phyloP scores from a whole-genome alignment of 371 early-diverging fungal genomes.

The Nematocida major region DNA sequence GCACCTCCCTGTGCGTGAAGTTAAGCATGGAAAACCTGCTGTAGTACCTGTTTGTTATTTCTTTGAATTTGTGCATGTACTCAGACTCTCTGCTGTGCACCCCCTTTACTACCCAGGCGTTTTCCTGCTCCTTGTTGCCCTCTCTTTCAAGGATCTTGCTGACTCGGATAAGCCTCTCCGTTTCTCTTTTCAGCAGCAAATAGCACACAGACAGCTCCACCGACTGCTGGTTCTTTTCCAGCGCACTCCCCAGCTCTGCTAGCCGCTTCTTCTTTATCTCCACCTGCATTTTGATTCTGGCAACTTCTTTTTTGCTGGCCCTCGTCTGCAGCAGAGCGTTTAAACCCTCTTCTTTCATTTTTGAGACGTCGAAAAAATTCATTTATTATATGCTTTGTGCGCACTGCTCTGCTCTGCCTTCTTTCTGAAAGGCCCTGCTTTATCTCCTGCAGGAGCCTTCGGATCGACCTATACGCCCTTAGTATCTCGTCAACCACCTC shows the following conservation, averaged over 20 bases:
- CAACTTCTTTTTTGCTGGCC: constrained; percentile 1
- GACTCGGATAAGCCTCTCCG: constrained; percentile 24
- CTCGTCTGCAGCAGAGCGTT: constrained; percentile 6
- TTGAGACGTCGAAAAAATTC: constrained; percentile 26
- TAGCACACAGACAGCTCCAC: constrained; percentile 23
- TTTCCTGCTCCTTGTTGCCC: not conserved
- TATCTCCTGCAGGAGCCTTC: not conserved
- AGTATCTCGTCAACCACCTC: constrained; percentile 16
- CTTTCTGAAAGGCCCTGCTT: not conserved
- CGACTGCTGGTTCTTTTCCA: constrained; percentile 5
- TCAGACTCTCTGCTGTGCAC: not conserved
- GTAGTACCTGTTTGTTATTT: constrained; percentile 25
- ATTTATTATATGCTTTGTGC: constrained; percentile 13
- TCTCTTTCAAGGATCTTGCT: constrained; percentile 8
- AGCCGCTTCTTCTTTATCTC: constrained; percentile 6
- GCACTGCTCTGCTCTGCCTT: not conserved
- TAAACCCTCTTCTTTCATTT: constrained; percentile 33
- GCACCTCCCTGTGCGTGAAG: constrained; percentile 21
- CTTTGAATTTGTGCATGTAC: constrained; percentile 11
- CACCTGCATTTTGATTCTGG: not conserved
- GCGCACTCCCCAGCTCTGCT: not conserved
- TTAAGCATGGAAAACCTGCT: not conserved
- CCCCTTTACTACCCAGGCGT: not conserved
- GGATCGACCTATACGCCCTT: constrained; percentile 9
- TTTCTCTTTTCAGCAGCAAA: constrained; percentile 37